Evolutionary conservation across 805 yeast species (phyloP).

Genomic region (Cyberlindnera petersonii): DNA sequence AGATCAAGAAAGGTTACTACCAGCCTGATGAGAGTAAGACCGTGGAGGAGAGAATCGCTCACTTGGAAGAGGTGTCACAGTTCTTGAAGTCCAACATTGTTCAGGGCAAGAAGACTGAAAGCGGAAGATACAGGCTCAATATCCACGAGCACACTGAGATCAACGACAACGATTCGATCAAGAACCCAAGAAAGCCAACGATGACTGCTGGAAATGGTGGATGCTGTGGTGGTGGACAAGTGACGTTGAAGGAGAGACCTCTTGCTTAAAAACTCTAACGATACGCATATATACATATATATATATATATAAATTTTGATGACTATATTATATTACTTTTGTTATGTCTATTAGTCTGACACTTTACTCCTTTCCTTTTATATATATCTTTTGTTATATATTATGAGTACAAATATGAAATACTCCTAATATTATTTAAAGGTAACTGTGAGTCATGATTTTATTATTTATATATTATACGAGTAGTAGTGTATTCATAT

Average conservation of each 20-base stretch:
- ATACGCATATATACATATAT: too few relatives aligned
- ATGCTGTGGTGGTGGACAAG: conserved; percentile 22
- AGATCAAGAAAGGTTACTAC: conserved; percentile 54
- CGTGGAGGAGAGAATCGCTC: conserved; percentile 45
- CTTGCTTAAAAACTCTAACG: background rate
- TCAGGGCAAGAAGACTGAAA: conserved; percentile 58
- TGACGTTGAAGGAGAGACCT: conserved; percentile 15
- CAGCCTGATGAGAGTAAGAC: conserved; percentile 46
- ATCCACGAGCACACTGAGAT: conserved; percentile 81
- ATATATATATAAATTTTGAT: too few relatives aligned
- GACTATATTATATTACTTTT: background rate
- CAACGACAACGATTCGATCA: conserved; percentile 84
- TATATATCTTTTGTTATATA: background rate
- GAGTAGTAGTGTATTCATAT: background rate
- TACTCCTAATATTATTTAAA: background rate
- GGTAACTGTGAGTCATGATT: background rate
- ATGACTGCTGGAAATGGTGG: conserved; percentile 60
- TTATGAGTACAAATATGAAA: background rate
- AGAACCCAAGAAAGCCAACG: conserved; percentile 47
- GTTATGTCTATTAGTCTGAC: background rate
- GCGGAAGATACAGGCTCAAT: conserved; percentile 50
- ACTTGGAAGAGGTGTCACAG: conserved; percentile 64
- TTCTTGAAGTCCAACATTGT: conserved; percentile 77
- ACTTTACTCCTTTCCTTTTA: too few relatives aligned
- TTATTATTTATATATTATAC: background rate